Evolutionary conservation across 768 basidiomycete species (phyloP), one percentile per base, ranked within the genome.

Genomic region (Pleurotus sapidus): DNA sequence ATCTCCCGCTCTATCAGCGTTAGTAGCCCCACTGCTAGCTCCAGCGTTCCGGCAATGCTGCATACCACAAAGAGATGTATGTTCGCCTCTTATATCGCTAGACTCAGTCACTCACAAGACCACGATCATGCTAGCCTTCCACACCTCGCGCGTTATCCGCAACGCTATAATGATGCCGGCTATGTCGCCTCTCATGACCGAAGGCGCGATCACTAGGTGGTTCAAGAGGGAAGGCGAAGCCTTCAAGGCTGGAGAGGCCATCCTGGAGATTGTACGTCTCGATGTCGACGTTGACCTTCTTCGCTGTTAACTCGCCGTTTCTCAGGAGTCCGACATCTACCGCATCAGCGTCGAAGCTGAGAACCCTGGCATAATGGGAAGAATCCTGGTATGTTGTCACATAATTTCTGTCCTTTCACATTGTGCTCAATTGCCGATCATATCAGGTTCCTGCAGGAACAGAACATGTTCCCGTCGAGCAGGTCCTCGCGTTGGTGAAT

Each of bases 311-410:
- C 18, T 60, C 45, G 24, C 27, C 54, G 6, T 18, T 17, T n/a
- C 17, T 6, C 68, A 89, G 86, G 86, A 88, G 74, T 88, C 85
- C 18, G 89, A 89, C 70, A 82, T 88, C 69, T 82, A 89, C 9
- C 89, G 84, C 3, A 87, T 95, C 66, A 91, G 95, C 68, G 89
- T 95, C 4, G 88, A 94, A 74, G 91, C 93, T n/a, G 87, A 91
- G 69, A 91, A 87, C 54, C 87, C 94, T 63, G 94, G 94, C 53
- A 73, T 95, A 23, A 71, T 95, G 51, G 90, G 86, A 55, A 95
- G 92, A 73, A 95, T 96, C 57, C 67, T 95, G 61, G 89, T 93
- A 64, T 50, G 87, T 74, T 46, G 57, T 46, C 25, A 14, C 17
- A 23, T 48, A 27, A 56, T 39, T 53, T 15, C 27, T 30, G 37